A percentile compares a stretch with the other conserved stretches of the same genome.
Conservation (phyloP, 2,329 filamentous ascomycete genomes). For the Paecilomyces variotii region DNA sequence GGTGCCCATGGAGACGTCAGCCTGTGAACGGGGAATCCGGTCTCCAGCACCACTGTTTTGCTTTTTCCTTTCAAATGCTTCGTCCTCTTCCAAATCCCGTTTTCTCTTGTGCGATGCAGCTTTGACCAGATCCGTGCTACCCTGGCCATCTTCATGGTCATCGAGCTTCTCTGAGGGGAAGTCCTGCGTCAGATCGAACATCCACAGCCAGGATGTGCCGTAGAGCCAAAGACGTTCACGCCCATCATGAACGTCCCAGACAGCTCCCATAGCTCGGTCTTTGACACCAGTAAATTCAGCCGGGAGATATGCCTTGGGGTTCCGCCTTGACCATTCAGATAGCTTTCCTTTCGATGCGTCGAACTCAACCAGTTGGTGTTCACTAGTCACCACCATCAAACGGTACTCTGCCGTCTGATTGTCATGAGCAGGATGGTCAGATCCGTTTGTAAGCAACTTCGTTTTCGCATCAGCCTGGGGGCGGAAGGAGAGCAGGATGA, state of each 20-base stretch:
- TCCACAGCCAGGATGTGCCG: constrained; percentile 76
- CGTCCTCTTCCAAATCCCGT: constrained; percentile 26
- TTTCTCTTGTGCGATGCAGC: constrained; percentile 34
- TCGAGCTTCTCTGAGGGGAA: constrained; percentile 38
- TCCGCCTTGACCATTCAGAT: constrained; percentile 77
- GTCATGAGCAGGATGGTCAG: constrained; percentile 22
- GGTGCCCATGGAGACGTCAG: constrained; percentile 35
- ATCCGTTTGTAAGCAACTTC: constrained; percentile 36
- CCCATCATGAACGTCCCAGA: constrained; percentile 63
- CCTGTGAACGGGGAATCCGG: constrained; percentile 38
- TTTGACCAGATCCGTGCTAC: constrained; percentile 14
- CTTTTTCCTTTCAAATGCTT: constrained; percentile 35
- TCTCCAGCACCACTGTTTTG: constrained; percentile 50
- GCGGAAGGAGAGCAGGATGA: constrained; percentile 62
- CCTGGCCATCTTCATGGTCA: constrained; percentile 16
- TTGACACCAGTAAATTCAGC: constrained; percentile 63
- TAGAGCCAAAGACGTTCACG: constrained; percentile 76
- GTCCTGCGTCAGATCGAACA: constrained; percentile 77
- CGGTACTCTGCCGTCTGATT: constrained; percentile 46
- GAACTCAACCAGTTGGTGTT: constrained; percentile 67
- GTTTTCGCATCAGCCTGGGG: constrained; percentile 26
- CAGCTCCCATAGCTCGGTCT: constrained; percentile 71
- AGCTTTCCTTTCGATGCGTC: constrained; percentile 68
- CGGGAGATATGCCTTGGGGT: constrained; percentile 68
- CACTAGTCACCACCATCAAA: constrained; percentile 54